A percentile compares a stretch with the other conserved stretches of the same genome.
Evolutionary conservation across 371 early-diverging fungal species (phyloP).

Genomic region (Mortierella sp.): DNA sequence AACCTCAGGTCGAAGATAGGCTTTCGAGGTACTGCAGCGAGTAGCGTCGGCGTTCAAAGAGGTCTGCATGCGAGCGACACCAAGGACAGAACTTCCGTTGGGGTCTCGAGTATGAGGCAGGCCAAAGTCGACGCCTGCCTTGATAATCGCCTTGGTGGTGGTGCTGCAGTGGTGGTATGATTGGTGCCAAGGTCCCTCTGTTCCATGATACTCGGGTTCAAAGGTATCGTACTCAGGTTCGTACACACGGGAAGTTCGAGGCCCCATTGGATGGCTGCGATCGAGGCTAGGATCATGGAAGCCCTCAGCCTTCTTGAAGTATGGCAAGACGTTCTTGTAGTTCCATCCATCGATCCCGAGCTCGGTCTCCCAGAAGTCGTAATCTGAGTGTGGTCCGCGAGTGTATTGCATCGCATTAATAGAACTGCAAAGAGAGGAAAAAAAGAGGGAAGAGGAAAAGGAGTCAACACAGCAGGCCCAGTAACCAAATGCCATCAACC

Average conservation of each 20-base stretch:
- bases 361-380: conserved; percentile 22
- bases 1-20: conserved; percentile 18
- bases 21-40: conserved; percentile 17
- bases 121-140: conserved; percentile 11
- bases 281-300: conserved; percentile 25
- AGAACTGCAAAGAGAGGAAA: conserved; percentile 9
- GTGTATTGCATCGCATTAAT: conserved; percentile 56
- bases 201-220: conserved; percentile 32
- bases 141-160: conserved; percentile 14
- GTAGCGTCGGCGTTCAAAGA: conserved; percentile 17
- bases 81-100: conserved; percentile 15
- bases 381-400: conserved; percentile 46
- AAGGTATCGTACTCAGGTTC: conserved; percentile 24
- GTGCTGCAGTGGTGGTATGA: conserved; percentile 12
- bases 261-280: conserved; percentile 3
- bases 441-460: background rate
- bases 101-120: conserved; percentile 8
- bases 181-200: conserved; percentile 32
- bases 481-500: background rate
- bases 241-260: conserved; percentile 4
- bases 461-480: background rate
- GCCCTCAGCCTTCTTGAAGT: conserved; percentile 35
- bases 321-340: conserved; percentile 22
- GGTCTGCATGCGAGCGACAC: conserved; percentile 15
- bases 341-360: conserved; percentile 29